Conservation (phyloP, 2,329 filamentous ascomycete species). For the Microdochium paspali region DNA sequence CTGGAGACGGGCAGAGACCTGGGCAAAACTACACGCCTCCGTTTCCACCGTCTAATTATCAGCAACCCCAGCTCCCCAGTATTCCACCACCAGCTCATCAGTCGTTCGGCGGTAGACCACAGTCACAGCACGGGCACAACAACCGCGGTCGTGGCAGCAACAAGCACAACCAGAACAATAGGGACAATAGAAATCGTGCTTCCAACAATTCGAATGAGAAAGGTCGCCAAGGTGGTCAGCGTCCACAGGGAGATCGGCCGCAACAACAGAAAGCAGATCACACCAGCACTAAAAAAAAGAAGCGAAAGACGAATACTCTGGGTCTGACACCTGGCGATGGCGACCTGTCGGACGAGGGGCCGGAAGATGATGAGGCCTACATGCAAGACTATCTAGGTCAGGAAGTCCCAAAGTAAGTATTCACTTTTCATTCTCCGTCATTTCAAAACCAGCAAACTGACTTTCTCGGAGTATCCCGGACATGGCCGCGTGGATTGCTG, state of each 20-base stretch:
- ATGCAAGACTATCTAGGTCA: slow-evolving; percentile 44
- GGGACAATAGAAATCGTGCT: slow-evolving; percentile 24
- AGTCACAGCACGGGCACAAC: slow-evolving; percentile 14
- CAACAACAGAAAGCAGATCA: slow-evolving; percentile 37
- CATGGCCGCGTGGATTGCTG: slow-evolving; percentile 69
- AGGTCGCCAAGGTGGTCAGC: slow-evolving; percentile 17
- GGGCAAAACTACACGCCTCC: slow-evolving; percentile 27
- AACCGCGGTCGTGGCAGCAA: slow-evolving; percentile 31
- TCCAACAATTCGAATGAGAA: slow-evolving; percentile 15
- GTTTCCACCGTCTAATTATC: slow-evolving; percentile 25
- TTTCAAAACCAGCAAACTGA: slow-evolving; percentile 3
- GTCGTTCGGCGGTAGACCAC: background rate
- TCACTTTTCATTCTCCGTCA: background rate
- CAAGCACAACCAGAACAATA: slow-evolving; percentile 17
- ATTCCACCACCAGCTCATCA: slow-evolving; percentile 15
- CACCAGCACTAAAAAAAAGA: slow-evolving; percentile 53
- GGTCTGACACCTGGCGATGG: slow-evolving; percentile 61
- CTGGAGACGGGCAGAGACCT: slow-evolving; percentile 15
- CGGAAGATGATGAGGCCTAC: slow-evolving; percentile 60
- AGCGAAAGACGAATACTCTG: slow-evolving; percentile 61
- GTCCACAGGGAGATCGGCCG: background rate
- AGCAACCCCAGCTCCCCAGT: slow-evolving; percentile 15
- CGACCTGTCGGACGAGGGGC: slow-evolving; percentile 55
- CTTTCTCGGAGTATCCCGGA: slow-evolving; percentile 46
- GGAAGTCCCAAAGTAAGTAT: slow-evolving; percentile 44